phyloP scores from a whole-genome alignment of 2,329 filamentous ascomycete species.

The Pyrenochaeta sp. region DNA sequence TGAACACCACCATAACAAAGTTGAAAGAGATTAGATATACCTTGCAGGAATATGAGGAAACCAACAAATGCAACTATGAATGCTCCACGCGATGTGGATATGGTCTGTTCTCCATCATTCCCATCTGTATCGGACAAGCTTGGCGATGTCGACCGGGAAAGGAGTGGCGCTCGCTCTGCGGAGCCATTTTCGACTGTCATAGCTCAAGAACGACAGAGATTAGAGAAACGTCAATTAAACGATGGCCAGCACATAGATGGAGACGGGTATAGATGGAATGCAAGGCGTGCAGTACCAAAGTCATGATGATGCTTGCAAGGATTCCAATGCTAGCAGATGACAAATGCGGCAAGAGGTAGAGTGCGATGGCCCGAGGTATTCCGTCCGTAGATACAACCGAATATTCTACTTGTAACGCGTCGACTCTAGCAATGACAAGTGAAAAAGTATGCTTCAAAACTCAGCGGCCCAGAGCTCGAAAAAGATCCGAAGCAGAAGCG shows the following conservation, averaged over 20 bases:
- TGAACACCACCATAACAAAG: neutral
- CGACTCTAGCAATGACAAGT: neutral
- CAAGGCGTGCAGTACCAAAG: conserved; percentile 5
- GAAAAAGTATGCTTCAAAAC: neutral
- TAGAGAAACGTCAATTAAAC: neutral
- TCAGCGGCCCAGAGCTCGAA: neutral
- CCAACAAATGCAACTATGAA: conserved; percentile 64
- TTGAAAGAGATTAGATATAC: conserved; percentile 42
- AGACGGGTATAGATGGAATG: neutral
- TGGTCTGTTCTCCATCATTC: conserved; percentile 27
- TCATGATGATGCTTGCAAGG: conserved; percentile 23
- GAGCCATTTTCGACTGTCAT: conserved; percentile 24
- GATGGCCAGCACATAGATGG: conserved; percentile 1
- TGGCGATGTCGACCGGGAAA: conserved; percentile 30
- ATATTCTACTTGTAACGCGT: neutral
- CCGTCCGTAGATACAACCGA: conserved; percentile 15
- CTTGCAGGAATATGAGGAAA: conserved; percentile 68
- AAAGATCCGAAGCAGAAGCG: neutral
- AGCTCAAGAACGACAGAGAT: neutral
- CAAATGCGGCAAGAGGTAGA: conserved; percentile 29
- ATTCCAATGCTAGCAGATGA: conserved; percentile 19
- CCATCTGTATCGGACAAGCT: conserved; percentile 26
- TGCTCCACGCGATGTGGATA: conserved; percentile 39
- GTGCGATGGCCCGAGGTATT: conserved; percentile 15
- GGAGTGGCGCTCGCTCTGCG: conserved; percentile 39